Percentiles rank a stretch among this genome's conserved stretches.
These are phyloP conservation scores for Trametes gibbosa DNA, from an alignment of 768 basidiomycete genomes.

Conservation along the genomic window DNA sequence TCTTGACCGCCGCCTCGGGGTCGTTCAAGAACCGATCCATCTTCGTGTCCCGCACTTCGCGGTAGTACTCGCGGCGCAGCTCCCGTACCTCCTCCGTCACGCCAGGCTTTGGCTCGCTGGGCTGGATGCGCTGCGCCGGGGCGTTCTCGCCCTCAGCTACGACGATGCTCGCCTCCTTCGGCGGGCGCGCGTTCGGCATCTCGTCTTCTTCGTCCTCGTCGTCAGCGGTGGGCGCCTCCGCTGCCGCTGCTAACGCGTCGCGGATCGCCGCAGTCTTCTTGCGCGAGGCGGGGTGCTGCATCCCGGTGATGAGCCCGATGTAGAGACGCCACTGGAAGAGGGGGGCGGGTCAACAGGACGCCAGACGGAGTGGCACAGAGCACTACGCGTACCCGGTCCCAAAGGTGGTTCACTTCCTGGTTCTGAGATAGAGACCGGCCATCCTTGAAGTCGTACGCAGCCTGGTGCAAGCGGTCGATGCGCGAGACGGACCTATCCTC, in stretches of 20 bases:
- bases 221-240: constrained; percentile 34
- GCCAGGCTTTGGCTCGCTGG: neutral
- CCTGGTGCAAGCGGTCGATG: constrained; percentile 57
- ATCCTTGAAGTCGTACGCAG: constrained; percentile 53
- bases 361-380: too few species aligned
- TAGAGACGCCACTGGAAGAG: constrained; percentile 69
- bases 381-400: constrained; percentile 56
- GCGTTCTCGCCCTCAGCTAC: constrained; percentile 16
- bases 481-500: constrained; percentile 39
- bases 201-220: constrained; percentile 22
- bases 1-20: constrained; percentile 53
- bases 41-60: constrained; percentile 24
- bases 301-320: constrained; percentile 44
- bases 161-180: constrained; percentile 5
- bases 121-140: neutral
- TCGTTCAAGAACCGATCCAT: constrained; percentile 56
- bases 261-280: constrained; percentile 21
- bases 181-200: constrained; percentile 14
- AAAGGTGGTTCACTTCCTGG: constrained; percentile 42
- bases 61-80: constrained; percentile 21
- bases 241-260: constrained; percentile 15
- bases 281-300: constrained; percentile 14
- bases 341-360: neutral
- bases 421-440: constrained; percentile 38
- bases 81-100: constrained; percentile 16